These are phyloP conservation scores for Colletotrichum camelliae DNA, from an alignment of 2,329 filamentous ascomycete genomes.

Conservation along the genomic window DNA sequence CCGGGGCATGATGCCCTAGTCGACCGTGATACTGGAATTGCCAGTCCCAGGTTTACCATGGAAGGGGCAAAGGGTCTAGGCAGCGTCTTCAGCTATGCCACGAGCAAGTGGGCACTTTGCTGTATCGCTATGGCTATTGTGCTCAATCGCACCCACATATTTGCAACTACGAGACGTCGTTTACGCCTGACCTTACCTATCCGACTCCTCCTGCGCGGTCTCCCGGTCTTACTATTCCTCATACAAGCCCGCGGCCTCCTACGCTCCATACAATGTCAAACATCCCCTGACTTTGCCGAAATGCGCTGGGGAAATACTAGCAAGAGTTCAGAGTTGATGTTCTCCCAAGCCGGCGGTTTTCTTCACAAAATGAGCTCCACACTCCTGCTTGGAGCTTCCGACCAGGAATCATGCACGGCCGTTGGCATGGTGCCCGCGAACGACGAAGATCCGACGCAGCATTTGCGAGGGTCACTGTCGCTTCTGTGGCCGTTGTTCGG, in stretches of 20 bases:
- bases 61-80: slow-evolving; percentile 74
- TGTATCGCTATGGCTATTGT: slow-evolving; percentile 87
- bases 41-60: slow-evolving; percentile 55
- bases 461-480: slow-evolving; percentile 79
- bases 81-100: slow-evolving; percentile 88
- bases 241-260: slow-evolving; percentile 74
- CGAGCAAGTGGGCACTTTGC: slow-evolving; percentile 88
- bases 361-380: slow-evolving; percentile 75
- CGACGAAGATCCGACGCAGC: slow-evolving; percentile 51
- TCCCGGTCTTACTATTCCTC: slow-evolving; percentile 73
- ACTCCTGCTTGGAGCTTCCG: slow-evolving; percentile 75
- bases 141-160: slow-evolving; percentile 91
- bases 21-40: slow-evolving; percentile 36
- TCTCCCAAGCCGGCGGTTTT: slow-evolving; percentile 71
- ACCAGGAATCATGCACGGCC: slow-evolving; percentile 76
- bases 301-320: slow-evolving; percentile 73
- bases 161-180: slow-evolving; percentile 84
- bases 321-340: slow-evolving; percentile 71
- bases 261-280: slow-evolving; percentile 91
- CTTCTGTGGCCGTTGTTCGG: slow-evolving; percentile 78
- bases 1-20: slow-evolving; percentile 38
- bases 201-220: slow-evolving; percentile 71
- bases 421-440: slow-evolving; percentile 72
- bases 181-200: slow-evolving; percentile 77
- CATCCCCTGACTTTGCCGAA: slow-evolving; percentile 72